Percentiles rank a stretch among this genome's conserved stretches.
phyloP scores from a whole-genome alignment of 768 basidiomycete genomes.

The Lyophyllum decastes region DNA sequence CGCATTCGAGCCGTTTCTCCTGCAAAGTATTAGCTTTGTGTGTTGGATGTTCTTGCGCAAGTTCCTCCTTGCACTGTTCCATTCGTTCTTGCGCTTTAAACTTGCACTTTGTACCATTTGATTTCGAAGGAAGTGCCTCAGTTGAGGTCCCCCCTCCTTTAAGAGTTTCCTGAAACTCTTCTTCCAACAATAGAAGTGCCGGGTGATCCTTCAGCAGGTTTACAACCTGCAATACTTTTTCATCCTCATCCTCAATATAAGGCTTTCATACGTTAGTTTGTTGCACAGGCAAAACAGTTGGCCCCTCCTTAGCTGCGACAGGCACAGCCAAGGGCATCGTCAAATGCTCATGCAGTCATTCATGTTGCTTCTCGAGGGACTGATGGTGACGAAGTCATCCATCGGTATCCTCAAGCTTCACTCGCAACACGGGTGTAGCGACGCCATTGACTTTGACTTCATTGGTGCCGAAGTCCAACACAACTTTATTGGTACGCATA shows the following conservation, averaged over 20 bases:
- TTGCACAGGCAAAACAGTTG: no score
- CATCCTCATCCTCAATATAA: not conserved
- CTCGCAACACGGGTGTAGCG: not conserved
- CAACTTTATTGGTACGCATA: constrained; percentile 22
- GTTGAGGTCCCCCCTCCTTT: not conserved
- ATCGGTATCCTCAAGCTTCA: not conserved
- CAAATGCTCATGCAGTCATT: not conserved
- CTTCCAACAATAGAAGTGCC: not conserved
- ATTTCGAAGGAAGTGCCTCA: no score
- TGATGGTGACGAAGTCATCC: not conserved
- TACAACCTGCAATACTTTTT: not conserved
- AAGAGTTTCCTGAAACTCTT: constrained; percentile 11
- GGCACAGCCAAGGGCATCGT: not conserved
- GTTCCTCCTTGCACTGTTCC: no score
- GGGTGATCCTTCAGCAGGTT: not conserved
- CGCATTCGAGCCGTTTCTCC: no score
- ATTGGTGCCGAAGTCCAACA: constrained; percentile 24
- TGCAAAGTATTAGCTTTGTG: not conserved
- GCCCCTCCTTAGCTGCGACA: no score
- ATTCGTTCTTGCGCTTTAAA: no score
- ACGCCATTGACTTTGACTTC: constrained; percentile 12
- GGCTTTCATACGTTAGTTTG: not conserved
- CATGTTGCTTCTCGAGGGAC: constrained; percentile 1
- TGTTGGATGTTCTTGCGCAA: no score
- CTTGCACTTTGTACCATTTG: no score